Evolutionary conservation across 2,329 filamentous ascomycete species (phyloP), one percentile per base, ranked within the genome.

Genomic region (Exophiala alcalophila): DNA sequence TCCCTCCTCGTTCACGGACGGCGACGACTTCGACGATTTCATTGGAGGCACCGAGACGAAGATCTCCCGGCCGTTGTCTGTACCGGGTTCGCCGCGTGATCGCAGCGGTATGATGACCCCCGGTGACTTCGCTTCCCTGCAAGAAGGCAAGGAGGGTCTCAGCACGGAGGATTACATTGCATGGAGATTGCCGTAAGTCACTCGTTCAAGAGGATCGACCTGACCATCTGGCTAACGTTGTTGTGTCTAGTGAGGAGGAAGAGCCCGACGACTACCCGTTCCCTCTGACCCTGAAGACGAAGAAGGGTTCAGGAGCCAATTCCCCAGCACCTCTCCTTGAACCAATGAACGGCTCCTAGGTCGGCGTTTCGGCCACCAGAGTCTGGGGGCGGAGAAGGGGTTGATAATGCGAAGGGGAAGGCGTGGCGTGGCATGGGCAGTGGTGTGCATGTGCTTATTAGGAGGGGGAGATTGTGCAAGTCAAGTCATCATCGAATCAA

Each of bases 61-160:
- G 81, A 90, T 98, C 61, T 91, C 89, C 8, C 78, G 92, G 34
- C 92, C 92, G 5, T 82, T 97, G 67, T 96, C 89, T 2, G 89
- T 94, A 36, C 92, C 92, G 2, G 92, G 92, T 6, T 95, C 89
- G 12, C 92, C 92, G 7, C 78, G 90, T 49, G 90, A 95, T 62
- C 80, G 89, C 23, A 84, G 84, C 29, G 92, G 92, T 40, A 95
- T 96, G 89, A 97, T 98, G 92, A 98, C 92, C 1, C 92, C 92
- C 5, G 92, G 92, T 32, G 92, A 98, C 66, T 97, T 97, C 74
- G 92, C 89, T 19, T 95, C 88, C 56, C 72, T 98, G 42, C 92
- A 97, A 67, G 92, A 98, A 67, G 88, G 89, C 30, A 84, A 84
- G 29, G 92, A 98, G 65, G 90, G 91, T 1, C 70, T 98, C 56